Evolutionary conservation across 2,329 filamentous ascomycete species (phyloP), one percentile per base, ranked within the genome.

Genomic region (Fusarium hainanense): DNA sequence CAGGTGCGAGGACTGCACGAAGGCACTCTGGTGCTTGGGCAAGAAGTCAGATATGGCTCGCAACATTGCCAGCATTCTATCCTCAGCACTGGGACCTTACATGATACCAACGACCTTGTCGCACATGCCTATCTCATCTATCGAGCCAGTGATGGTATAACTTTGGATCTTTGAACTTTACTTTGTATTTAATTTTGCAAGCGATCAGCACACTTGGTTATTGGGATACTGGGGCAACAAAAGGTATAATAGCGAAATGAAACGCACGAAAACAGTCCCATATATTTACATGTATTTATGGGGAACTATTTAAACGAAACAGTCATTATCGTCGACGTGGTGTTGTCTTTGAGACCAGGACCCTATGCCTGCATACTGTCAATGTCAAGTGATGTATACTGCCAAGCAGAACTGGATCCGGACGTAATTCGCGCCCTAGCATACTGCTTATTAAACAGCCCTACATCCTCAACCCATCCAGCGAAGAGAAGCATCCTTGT

Each of bases 11-110:
- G 79, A 82, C 50, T 88, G 85, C 69, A 82, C 87, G 20, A 81
- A 81, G 70, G 86, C 85, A 4, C 77, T 89, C 27, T 86, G 85
- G 80, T 84, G 84, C 55, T 76, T 88, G 20, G 86, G 86, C 4
- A 83, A 83, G 60, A 88, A 88, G 71, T 87, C 85, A 5, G 86
- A 88, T 66, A 87, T 78, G 76, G 74, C 77, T 27, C 72, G 73
- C 28, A 75, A 72, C 49, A 75, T 75, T 57, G 73, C 72, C 6
- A 70, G 61, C 41, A 75, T 75, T 43, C 57, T 75, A 18, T 74
- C 73, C 28, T 66, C 68, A 34, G 73, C 73, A 50, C 52, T 75
- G 54, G 66, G 66, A 4, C 73, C 73, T n/a, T 75, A 72, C 34
- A 64, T 75, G 68, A 70, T 73, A 54, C 63, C 63, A n/a, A 61